These are phyloP conservation scores for Trypanosoma scelopori DNA, from an alignment of 208 protist species.

Conservation along the genomic window DNA sequence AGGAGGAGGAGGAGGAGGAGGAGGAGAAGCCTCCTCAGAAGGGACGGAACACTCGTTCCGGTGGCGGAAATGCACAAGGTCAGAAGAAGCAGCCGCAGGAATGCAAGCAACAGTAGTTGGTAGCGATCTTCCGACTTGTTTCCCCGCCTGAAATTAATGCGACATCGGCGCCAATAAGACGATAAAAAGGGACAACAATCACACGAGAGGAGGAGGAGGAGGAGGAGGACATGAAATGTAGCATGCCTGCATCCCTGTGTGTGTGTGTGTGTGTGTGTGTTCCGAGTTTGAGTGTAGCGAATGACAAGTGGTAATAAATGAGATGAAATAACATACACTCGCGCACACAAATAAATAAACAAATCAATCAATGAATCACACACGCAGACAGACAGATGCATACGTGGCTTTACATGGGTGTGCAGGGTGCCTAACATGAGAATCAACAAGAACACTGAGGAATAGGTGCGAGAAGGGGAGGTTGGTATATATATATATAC, in stretches of 20 bases:
- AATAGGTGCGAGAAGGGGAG: background rate
- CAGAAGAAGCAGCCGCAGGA: background rate
- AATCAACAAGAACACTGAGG: background rate
- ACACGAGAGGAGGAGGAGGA: no score
- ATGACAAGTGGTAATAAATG: background rate
- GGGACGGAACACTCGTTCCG: slow-evolving; percentile 2
- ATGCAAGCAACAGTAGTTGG: slow-evolving; percentile 29
- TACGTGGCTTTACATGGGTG: no score
- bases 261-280: background rate
- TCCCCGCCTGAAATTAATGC: background rate
- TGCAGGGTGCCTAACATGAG: background rate
- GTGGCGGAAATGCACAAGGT: background rate
- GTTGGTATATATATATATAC: slow-evolving; percentile 17
- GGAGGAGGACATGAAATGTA: no score
- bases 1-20: slow-evolving; percentile 52
- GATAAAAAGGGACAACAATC: no score
- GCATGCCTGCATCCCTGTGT: no score
- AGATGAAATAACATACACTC: background rate
- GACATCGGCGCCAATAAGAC: background rate
- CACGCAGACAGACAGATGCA: background rate
- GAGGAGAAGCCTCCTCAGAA: background rate
- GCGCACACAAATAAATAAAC: no score
- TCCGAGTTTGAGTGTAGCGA: background rate
- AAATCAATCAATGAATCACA: no score
- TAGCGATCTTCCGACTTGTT: background rate